phyloP scores from a whole-genome alignment of 495 filamentous ascomycete genomes.

The Apodospora peruviana region DNA sequence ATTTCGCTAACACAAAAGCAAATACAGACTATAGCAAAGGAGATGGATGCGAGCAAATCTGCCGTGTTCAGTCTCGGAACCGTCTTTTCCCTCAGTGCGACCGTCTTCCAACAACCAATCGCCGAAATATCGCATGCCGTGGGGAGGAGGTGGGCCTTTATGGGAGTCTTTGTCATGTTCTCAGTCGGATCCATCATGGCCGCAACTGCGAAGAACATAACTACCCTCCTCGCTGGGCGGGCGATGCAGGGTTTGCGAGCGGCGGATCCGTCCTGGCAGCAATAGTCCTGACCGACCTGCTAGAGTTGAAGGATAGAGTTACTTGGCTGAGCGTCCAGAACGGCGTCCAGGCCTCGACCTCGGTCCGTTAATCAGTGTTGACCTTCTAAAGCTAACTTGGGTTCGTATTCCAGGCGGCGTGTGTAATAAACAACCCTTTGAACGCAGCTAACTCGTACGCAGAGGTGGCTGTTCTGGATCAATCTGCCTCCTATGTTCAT shows the following conservation, averaged over 20 bases:
- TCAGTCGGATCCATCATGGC: constrained; percentile 56
- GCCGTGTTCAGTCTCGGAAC: constrained; percentile 55
- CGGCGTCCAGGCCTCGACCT: constrained; percentile 20
- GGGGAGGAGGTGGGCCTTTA: constrained; percentile 43
- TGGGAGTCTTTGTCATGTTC: constrained; percentile 48
- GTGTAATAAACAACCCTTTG: constrained; percentile 12
- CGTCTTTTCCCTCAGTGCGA: constrained; percentile 46
- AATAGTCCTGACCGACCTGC: constrained; percentile 60
- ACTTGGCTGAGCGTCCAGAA: constrained; percentile 34
- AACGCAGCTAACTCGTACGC: not conserved
- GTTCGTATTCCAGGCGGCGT: constrained; percentile 51
- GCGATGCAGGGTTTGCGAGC: constrained; percentile 65
- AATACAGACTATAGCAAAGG: constrained; percentile 46
- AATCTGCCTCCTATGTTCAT: constrained; percentile 36
- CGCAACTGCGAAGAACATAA: constrained; percentile 52
- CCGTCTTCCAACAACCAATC: constrained; percentile 48
- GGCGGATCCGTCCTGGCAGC: constrained; percentile 60
- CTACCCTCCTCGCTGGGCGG: constrained; percentile 58
- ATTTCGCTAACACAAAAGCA: not conserved
- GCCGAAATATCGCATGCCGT: constrained; percentile 49
- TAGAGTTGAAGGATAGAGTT: constrained; percentile 45
- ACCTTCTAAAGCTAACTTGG: constrained; percentile 55
- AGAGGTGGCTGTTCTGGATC: constrained; percentile 34
- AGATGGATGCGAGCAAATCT: constrained; percentile 48
- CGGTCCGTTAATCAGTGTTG: constrained; percentile 14